Evolutionary conservation across 225 moss, liverwort and hornwort genomes (phyloP), one percentile per base, ranked within the genome.

Genomic region (Sphagnum contortum): DNA sequence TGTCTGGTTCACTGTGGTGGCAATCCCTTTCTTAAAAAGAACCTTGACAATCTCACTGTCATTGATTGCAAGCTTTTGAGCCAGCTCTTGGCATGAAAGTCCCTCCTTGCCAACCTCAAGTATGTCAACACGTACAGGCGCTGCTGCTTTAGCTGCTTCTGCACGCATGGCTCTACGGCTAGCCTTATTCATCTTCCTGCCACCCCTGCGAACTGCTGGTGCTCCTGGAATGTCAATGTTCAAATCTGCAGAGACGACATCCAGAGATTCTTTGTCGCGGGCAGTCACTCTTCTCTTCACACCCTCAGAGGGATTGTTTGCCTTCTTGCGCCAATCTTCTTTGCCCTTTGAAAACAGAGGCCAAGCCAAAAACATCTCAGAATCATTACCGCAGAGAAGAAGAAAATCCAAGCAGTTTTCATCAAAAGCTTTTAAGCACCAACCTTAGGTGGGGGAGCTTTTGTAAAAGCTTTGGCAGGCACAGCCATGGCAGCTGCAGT

Each of bases 271-370:
- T 57, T 86, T 76, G 13, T 83, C 77, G 51, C 87, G 79, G 44
- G 90, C 85, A 70, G 79, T 73, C 48, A 87, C 86, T 72, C 92
- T 82, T 65, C 96, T 76, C 61, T 92, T 87, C 5, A 85, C 92
- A 59, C 90, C 96, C 56, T 92, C 96, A 11, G 92, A 83, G 4
- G 84, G 74, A 53, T 65, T 77, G 5, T 80, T 79, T 14, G 74
- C 75, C 68, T 92, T 98, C 83, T 89, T 98, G 68, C 90, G 90
- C 96, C 96, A 98, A 71, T 98, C 96, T 64, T 92, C 96, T 75
- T 92, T 98, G 5, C 92, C 96, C 81, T 95, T 80, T 5, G n/a
- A 45, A 48, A 48, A 48, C 13, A 52, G 52, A 52, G 9, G 2
- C 52, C 52, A 52, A 52, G 6, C 6, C 0, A 52, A 9, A 52